phyloP scores from a whole-genome alignment of 331 rosid species.

The Erythrophleum ivorense region DNA sequence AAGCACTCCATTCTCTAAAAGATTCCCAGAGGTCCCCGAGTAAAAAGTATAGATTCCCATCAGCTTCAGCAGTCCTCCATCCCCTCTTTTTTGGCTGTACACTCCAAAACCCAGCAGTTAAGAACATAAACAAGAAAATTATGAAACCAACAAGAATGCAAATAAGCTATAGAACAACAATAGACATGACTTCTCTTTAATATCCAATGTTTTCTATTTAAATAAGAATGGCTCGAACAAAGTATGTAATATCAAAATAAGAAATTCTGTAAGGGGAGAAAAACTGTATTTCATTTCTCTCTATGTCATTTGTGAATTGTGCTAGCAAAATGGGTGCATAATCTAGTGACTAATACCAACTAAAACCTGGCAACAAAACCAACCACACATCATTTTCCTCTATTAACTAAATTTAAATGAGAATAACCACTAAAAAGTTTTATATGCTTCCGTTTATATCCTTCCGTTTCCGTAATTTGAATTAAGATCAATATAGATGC shows the following conservation, averaged over 20 bases:
- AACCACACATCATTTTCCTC: background rate
- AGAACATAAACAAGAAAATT: constrained; percentile 12
- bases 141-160: constrained; percentile 13
- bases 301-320: background rate
- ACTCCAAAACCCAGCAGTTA: constrained; percentile 34
- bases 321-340: background rate
- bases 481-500: background rate
- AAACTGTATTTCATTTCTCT: background rate
- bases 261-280: background rate
- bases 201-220: background rate
- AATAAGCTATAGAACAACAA: background rate
- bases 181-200: background rate
- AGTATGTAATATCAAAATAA: background rate
- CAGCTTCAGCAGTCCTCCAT: constrained; percentile 24
- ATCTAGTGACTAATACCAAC: background rate
- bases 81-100: constrained; percentile 41
- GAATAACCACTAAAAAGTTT: background rate
- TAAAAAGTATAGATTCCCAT: constrained; percentile 34
- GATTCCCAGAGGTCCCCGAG: constrained; percentile 64
- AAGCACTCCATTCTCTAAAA: constrained; percentile 58
- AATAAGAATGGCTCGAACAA: background rate
- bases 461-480: background rate
- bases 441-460: background rate
- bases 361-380: constrained; percentile 8
- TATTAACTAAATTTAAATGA: background rate